Percentiles rank a stretch among this genome's conserved stretches.
Conservation (phyloP, 805 yeast genomes). For the Candida odintsovae region DNA sequence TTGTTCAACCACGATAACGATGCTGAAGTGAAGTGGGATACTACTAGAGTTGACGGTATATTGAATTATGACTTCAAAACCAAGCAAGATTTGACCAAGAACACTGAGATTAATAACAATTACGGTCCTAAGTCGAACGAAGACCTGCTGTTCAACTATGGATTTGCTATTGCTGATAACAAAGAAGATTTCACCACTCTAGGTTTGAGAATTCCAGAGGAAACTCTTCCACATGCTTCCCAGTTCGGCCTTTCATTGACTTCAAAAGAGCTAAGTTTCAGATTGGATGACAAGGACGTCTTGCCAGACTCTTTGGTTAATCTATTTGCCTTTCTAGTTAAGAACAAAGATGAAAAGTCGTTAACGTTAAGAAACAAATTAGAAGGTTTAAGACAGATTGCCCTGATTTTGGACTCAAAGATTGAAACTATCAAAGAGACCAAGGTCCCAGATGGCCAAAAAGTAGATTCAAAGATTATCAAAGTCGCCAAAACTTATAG, state of each 20-base stretch:
- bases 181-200: slow-evolving; percentile 54
- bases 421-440: slow-evolving; percentile 32
- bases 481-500: slow-evolving; percentile 41
- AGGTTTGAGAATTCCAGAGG: slow-evolving; percentile 45
- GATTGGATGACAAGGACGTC: slow-evolving; percentile 27
- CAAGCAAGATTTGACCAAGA: slow-evolving; percentile 25
- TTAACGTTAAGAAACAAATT: slow-evolving; percentile 49
- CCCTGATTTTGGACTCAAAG: slow-evolving; percentile 48
- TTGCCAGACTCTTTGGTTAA: slow-evolving; percentile 41
- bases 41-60: slow-evolving; percentile 9
- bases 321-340: slow-evolving; percentile 52
- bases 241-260: slow-evolving; percentile 35
- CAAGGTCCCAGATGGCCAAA: slow-evolving; percentile 20
- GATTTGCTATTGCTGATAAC: slow-evolving; percentile 60
- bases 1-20: slow-evolving; percentile 65
- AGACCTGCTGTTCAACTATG: slow-evolving; percentile 75
- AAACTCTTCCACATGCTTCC: slow-evolving; percentile 26
- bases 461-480: slow-evolving; percentile 20
- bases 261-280: slow-evolving; percentile 35
- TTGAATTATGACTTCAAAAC: slow-evolving; percentile 38
- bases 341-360: slow-evolving; percentile 40
- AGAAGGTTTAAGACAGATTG: slow-evolving; percentile 54
- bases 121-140: slow-evolving; percentile 89
- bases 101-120: slow-evolving; percentile 63
- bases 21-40: slow-evolving; percentile 60